Conservation (phyloP, 306 rosid species). For the Senna siamea region DNA sequence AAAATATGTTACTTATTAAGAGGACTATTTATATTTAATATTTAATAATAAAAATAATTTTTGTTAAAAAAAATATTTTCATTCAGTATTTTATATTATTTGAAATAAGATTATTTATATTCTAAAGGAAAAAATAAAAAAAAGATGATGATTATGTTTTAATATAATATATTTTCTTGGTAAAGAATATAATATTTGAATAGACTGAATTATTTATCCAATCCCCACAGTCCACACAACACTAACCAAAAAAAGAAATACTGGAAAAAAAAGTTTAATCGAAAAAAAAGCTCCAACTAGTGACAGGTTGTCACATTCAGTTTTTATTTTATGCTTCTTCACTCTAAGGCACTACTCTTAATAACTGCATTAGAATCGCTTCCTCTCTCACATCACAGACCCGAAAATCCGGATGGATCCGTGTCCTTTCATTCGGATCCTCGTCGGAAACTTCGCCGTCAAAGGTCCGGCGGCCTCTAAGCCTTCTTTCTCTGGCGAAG, state of each 20-base stretch:
- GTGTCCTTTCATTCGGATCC: constrained; percentile 75
- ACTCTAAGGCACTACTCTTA: neutral
- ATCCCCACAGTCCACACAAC: neutral
- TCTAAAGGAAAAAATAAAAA: too few relatives aligned
- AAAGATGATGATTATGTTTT: too few relatives aligned
- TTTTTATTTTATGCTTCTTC: constrained; percentile 13
- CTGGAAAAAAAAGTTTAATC: neutral
- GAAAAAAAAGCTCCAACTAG: constrained; percentile 16
- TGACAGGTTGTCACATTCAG: constrained; percentile 48
- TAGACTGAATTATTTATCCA: neutral
- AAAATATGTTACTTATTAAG: too few relatives aligned
- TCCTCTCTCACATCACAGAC: neutral
- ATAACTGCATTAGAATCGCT: neutral
- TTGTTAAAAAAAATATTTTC: too few relatives aligned
- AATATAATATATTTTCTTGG: too few relatives aligned
- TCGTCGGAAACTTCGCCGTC: constrained; percentile 70
- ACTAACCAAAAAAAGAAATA: neutral
- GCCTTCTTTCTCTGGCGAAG: constrained; percentile 57
- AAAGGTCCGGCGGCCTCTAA: constrained; percentile 54
- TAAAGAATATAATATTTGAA: neutral
- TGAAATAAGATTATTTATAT: too few relatives aligned
- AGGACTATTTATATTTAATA: too few relatives aligned
- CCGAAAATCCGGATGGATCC: constrained; percentile 61
- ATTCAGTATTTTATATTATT: too few relatives aligned
- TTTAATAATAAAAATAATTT: too few relatives aligned